Base-by-base conservation (phyloP, 2,329 filamentous ascomycete genomes). In the Biscogniauxia mediterranea region DNA sequence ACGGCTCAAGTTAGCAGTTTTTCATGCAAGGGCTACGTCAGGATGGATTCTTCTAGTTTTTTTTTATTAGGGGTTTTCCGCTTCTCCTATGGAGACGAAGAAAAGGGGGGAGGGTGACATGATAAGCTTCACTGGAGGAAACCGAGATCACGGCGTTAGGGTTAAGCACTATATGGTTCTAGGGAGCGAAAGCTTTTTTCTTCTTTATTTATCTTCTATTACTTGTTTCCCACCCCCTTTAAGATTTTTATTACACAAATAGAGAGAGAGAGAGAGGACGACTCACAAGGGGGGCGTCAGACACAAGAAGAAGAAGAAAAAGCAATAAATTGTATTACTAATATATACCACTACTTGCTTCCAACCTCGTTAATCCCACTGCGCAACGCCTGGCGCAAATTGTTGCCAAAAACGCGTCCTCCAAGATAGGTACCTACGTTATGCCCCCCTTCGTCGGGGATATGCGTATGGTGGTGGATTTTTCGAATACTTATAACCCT, bases 101-200 rank as follows among this genome's bases (percentile, higher is more conserved):
- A 46, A 17, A 11, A n/a, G 2, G 6, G 13, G 11, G 20, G 38
- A 50, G 55, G 38, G 17, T 11, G 38, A 17, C 38, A 49, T 56
- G 55, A 20, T 56, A 26, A 26, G 23, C 21, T 17, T n/a, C 52
- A 23, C 15, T 19, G 26, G 25, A 25, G n/a, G 51, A 49, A 5
- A 46, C 15, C 13, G 25, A 42, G 54, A 54, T 46, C 38, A 51
- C 9, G 57, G 57, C 57, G 57, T 59, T 54, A 52, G 23, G 55
- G 11, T 52, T 25, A 46, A 46, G 15, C 25, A n/a, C 9, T 32
- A 38, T 52, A 42, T 11, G 13, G 38, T 46, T 46, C 11, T 17
- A n/a, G 13, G 38, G 17, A 46, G 38, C 38, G 38, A 46, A 46
- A n/a, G 4, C 17, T n/a, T 46, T 46, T 11, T 46, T 46, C 15